phyloP scores from a whole-genome alignment of 345 rosid genomes.

The Melaleuca alternifolia region DNA sequence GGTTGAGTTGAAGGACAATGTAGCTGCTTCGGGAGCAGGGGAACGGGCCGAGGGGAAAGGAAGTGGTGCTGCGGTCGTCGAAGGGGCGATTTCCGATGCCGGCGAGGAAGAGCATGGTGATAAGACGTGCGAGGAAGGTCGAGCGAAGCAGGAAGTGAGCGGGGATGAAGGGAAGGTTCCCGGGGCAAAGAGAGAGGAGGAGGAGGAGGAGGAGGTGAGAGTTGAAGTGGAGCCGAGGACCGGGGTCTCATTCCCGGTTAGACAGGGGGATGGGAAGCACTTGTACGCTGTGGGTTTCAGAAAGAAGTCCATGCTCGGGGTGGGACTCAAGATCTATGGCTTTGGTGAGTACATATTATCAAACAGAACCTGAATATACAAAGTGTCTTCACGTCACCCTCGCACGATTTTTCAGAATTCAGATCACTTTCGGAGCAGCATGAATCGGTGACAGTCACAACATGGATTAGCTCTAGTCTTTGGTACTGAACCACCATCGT shows the following conservation, averaged over 20 bases:
- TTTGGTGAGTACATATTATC: constrained; percentile 16
- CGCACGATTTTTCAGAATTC: background rate
- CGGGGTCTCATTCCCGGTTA: constrained; percentile 34
- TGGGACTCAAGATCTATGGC: constrained; percentile 28
- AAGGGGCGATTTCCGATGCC: background rate
- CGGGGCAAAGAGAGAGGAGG: background rate
- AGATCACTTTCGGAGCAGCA: background rate
- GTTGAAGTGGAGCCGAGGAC: constrained; percentile 38
- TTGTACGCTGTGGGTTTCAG: constrained; percentile 22
- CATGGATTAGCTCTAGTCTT: background rate
- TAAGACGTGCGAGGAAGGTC: background rate
- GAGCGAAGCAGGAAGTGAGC: background rate
- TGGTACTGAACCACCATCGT: background rate
- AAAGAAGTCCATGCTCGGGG: constrained; percentile 37
- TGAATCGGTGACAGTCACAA: background rate
- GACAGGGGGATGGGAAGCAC: constrained; percentile 38
- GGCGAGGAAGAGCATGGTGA: too few relatives aligned
- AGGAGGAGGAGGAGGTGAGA: constrained; percentile 17
- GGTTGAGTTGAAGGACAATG: background rate
- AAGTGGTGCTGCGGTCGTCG: background rate
- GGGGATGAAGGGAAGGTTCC: background rate
- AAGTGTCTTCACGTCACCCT: background rate
- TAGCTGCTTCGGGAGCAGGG: background rate
- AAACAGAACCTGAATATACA: background rate
- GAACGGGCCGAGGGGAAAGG: background rate